These are phyloP conservation scores for Kodamaea sagamina DNA, from an alignment of 805 yeast species.

Conservation along the genomic window DNA sequence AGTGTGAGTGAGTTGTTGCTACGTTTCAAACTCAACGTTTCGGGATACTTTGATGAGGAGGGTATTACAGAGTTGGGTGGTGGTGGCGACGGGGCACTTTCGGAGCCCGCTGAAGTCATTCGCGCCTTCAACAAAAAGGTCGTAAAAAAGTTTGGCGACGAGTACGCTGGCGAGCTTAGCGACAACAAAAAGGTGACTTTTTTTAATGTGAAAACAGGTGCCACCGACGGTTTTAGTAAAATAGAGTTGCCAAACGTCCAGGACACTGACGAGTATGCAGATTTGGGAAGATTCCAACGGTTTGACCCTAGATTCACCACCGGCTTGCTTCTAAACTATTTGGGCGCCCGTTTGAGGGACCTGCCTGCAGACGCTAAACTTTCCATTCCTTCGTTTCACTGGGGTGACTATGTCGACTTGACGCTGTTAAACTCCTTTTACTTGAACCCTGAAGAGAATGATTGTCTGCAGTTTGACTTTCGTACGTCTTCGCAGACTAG, in stretches of 20 bases:
- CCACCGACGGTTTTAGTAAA: slow-evolving; percentile 11
- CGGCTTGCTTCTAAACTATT: slow-evolving; percentile 20
- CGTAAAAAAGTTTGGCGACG: background rate
- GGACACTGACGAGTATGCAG: slow-evolving; percentile 17
- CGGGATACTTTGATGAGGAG: slow-evolving; percentile 3
- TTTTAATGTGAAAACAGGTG: slow-evolving; percentile 4
- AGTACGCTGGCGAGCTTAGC: background rate
- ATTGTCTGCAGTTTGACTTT: slow-evolving; percentile 24
- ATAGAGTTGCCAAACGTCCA: slow-evolving; percentile 10
- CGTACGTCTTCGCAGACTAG: background rate
- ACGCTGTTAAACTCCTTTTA: slow-evolving; percentile 22
- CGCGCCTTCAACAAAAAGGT: slow-evolving; percentile 6
- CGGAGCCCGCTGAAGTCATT: slow-evolving; percentile 3
- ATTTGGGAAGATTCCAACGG: slow-evolving; percentile 12
- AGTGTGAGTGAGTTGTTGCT: slow-evolving; percentile 7
- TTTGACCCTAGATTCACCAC: slow-evolving; percentile 33
- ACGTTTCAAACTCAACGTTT: slow-evolving; percentile 6
- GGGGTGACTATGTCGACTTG: slow-evolving; percentile 35
- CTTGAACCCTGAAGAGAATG: slow-evolving; percentile 16
- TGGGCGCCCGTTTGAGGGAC: background rate
- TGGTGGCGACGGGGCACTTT: background rate
- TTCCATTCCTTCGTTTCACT: slow-evolving; percentile 29
- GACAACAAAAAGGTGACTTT: background rate
- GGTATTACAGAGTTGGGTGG: background rate
- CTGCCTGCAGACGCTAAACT: background rate